These are phyloP conservation scores for Graphilbum sp. DNA, from an alignment of 2,329 filamentous ascomycete genomes.

Conservation along the genomic window DNA sequence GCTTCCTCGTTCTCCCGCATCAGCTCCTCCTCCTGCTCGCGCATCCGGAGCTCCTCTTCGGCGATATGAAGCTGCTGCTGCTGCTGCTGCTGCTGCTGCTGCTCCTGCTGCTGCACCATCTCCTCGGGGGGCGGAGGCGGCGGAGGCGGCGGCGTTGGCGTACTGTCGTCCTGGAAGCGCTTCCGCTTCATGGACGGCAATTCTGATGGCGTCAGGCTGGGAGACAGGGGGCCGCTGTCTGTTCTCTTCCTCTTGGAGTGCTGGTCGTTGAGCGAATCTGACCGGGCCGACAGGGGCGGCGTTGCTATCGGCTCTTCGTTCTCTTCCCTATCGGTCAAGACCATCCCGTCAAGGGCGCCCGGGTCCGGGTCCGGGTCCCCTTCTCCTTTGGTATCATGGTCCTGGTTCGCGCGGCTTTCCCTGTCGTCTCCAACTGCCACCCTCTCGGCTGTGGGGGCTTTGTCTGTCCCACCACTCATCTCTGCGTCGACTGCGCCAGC, in stretches of 20 bases:
- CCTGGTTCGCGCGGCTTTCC: too few species aligned
- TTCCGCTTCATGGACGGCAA: constrained; percentile 39
- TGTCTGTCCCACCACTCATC: too few species aligned
- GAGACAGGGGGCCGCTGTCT: constrained; percentile 17
- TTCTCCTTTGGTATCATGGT: too few species aligned
- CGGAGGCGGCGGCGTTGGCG: constrained; percentile 19
- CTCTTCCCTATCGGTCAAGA: neutral
- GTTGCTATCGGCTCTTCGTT: neutral
- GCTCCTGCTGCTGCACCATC: constrained; percentile 3
- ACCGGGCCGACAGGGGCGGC: neutral
- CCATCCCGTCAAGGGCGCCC: neutral
- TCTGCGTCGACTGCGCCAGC: too few species aligned
- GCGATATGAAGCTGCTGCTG: too few species aligned
- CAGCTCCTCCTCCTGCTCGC: constrained; percentile 33
- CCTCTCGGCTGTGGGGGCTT: too few species aligned
- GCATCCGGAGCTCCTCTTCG: constrained; percentile 24
- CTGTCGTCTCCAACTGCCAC: too few species aligned
- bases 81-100: neutral
- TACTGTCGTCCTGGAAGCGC: constrained; percentile 28
- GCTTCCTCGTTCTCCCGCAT: constrained; percentile 35
- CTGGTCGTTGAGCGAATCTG: neutral
- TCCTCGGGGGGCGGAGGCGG: constrained; percentile 5
- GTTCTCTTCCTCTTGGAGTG: neutral
- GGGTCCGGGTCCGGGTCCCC: neutral
- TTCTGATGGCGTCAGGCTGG: constrained; percentile 33